Conservation (phyloP, 768 basidiomycete species). For the Atractiella rhizophila region DNA sequence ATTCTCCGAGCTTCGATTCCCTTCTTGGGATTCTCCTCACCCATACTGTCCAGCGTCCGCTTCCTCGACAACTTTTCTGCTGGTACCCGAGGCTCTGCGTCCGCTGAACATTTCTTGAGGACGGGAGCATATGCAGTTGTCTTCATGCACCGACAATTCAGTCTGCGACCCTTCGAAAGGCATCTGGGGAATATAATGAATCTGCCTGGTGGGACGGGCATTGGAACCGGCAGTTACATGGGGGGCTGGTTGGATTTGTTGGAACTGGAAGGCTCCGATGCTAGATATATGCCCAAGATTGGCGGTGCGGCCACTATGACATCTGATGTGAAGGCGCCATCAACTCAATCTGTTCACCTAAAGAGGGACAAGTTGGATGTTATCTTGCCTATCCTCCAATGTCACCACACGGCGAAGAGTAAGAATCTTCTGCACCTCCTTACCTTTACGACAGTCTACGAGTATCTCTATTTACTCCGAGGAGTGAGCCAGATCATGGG, state of each 20-base stretch:
- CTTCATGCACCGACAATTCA: slow-evolving; percentile 95
- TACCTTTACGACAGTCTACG: slow-evolving; percentile 79
- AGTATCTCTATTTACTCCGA: slow-evolving; percentile 77
- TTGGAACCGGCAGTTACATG: neutral
- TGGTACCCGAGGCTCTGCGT: slow-evolving; percentile 92
- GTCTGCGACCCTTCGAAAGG: slow-evolving; percentile 83
- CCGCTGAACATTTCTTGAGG: slow-evolving; percentile 88
- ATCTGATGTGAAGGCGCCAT: too few species aligned
- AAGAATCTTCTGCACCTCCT: slow-evolving; percentile 55
- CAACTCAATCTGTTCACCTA: too few species aligned
- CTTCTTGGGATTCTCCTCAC: slow-evolving; percentile 11
- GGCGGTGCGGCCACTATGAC: too few species aligned
- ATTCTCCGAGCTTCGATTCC: neutral
- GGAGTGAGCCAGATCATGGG: slow-evolving; percentile 33
- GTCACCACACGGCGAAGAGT: slow-evolving; percentile 55
- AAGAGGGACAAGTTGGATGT: slow-evolving; percentile 38
- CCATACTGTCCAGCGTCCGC: slow-evolving; percentile 44
- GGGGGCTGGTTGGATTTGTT: too few species aligned
- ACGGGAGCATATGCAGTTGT: slow-evolving; percentile 78
- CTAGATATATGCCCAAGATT: too few species aligned
- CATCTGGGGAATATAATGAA: slow-evolving; percentile 53
- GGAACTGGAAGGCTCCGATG: too few species aligned
- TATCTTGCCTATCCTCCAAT: slow-evolving; percentile 43
- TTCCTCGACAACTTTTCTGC: slow-evolving; percentile 98
- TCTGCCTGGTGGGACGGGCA: neutral